These are phyloP conservation scores for Phlyctochytrium arcticum DNA, from an alignment of 192 early-diverging fungal species.

Conservation along the genomic window DNA sequence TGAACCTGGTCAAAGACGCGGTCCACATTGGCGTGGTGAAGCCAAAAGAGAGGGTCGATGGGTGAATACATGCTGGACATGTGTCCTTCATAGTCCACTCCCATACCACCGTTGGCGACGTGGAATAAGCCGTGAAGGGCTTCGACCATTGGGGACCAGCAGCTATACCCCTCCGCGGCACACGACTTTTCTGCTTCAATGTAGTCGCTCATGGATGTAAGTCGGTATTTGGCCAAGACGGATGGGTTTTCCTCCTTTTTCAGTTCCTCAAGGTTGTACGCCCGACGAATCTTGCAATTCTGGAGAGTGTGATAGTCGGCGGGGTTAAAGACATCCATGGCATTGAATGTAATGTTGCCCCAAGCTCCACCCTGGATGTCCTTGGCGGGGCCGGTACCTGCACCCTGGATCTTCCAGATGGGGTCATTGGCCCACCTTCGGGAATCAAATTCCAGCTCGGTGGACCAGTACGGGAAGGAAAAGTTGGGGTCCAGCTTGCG, in stretches of 20 bases:
- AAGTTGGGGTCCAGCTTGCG: constrained; percentile 10
- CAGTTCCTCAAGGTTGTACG: neutral
- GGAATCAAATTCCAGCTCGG: neutral
- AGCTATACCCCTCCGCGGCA: neutral
- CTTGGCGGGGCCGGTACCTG: neutral
- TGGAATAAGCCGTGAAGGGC: constrained; percentile 14
- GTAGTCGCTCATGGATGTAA: constrained; percentile 9
- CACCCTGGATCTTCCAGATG: constrained; percentile 8
- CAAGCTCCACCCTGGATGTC: constrained; percentile 9
- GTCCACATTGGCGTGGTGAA: constrained; percentile 34
- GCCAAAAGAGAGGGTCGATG: constrained; percentile 32
- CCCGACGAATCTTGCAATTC: neutral
- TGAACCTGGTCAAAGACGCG: constrained; percentile 6
- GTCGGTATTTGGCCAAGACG: neutral
- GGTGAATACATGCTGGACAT: constrained; percentile 23
- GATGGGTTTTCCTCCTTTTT: neutral
- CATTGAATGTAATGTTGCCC: neutral
- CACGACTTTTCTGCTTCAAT: constrained; percentile 2
- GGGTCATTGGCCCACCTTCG: constrained; percentile 1
- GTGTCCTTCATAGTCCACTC: constrained; percentile 1
- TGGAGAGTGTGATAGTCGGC: neutral
- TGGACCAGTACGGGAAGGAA: constrained; percentile 17
- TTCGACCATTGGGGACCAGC: constrained; percentile 3
- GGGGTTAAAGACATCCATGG: neutral
- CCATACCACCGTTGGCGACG: constrained; percentile 1